Base-by-base conservation (phyloP, 2,329 filamentous ascomycete species). In the Phialophora chinensis region DNA sequence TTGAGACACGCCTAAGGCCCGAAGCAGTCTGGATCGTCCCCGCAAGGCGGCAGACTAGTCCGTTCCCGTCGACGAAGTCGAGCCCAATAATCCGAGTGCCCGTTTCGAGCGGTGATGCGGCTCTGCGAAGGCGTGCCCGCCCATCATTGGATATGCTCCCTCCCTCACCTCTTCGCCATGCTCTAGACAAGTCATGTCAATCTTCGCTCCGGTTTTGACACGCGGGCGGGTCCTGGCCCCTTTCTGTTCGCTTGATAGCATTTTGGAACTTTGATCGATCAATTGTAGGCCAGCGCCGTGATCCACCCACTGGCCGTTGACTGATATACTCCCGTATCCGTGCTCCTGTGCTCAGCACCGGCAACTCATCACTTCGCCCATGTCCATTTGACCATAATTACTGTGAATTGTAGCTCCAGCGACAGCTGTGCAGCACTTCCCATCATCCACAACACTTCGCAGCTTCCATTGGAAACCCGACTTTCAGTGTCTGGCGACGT, bases 301-400 rank as follows among this genome's bases (percentile, higher is more conserved):
- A 59, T 54, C 65, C 65, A 66, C 65, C 53, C 35, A 60, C 20
- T 31, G 58, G 54, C 11, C 42, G 50, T 60, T 49, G 23, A 38
- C 27, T 63, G 23, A 56, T 59, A 66, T 60, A 56, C 33, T 11
- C 49, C 54, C 44, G 23, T 38, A 61, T 38, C 27, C 47, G 49
- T 53, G 49, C 49, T 53, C 23, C 5, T 25, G 10, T 25, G 23
- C 20, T 25, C 49, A 29, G 27, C 49, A 53, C 23, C 49, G 10
- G 27, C 49, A 25, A 53, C 49, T 29, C 20, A 7, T 53, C 27
- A 25, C 49, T 53, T 29, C 20, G 20, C 27, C 20, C 49, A 53
- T 29, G n/a, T 52, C 20, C 8, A 27, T 2, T 27, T n/a, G 25
- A 52, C 20, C 27, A 53, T 23, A 25, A 12, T 20, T n/a, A n/a